Base-by-base conservation (phyloP, 768 basidiomycete species). In the Naganishia onofrii region DNA sequence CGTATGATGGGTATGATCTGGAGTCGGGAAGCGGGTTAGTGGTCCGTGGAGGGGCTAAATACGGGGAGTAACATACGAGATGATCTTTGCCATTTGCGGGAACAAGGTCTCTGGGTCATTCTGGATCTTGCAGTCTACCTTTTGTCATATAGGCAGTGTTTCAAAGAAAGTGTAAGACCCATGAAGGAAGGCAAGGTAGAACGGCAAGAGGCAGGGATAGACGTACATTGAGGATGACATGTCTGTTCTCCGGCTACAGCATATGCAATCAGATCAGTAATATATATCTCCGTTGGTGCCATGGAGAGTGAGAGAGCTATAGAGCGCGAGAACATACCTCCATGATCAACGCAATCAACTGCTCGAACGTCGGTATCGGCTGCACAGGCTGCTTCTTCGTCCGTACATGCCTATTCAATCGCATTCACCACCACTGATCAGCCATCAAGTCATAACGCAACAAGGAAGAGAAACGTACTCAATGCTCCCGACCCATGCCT, bases 61-160 rank as follows among this genome's bases (percentile, higher is more conserved):
- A n/a, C n/a, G n/a, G n/a, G n/a, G n/a, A n/a, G n/a, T n/a, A n/a
- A 36, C 15, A 53, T 28, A 76, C 76, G 74, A 46, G 31, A 81
- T 76, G 70, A 79, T 76, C 21, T 77, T 68, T 13, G 79, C 74
- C 79, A 82, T 81, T 73, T 63, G 66, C 38, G 66, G 70, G 56
- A 81, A 81, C 10, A 81, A 71, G 54, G 44, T 74, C 66, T 79
- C 77, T 9, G 80, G 79, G 65, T 76, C 74, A 56, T 76, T 78
- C 69, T 53, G 48, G 74, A 79, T 77, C 77, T 82, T 82, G 75
- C 79, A 78, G 69, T 82, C 82, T 60, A 82, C 76, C 77, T 82
- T 57, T 42, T 7, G 8, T 10, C 42, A 15, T 42, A 36, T 17
- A 36, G 36, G 42, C 42, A 42, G 2, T 42, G 42, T 8, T 42